phyloP scores from a whole-genome alignment of 306 rosid species.

The Citrullus amarus region DNA sequence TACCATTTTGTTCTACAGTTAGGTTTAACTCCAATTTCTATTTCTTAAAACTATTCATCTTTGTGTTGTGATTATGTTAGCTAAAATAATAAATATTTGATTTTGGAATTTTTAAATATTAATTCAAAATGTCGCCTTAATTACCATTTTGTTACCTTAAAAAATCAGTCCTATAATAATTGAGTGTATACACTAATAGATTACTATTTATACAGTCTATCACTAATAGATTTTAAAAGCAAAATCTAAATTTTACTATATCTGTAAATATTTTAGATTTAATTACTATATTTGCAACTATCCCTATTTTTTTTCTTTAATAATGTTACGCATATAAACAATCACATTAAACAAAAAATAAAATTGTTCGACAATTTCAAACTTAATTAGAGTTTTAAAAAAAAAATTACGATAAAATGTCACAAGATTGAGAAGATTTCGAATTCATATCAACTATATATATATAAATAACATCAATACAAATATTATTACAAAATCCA shows the following conservation, averaged over 20 bases:
- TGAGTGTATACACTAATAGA: too few species aligned
- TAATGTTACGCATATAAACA: not conserved
- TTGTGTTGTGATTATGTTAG: not conserved
- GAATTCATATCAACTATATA: not conserved
- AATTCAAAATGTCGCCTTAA: not conserved
- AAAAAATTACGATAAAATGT: too few species aligned
- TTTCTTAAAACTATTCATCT: not conserved
- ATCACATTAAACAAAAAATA: not conserved
- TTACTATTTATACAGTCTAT: too few species aligned
- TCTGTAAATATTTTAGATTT: too few species aligned
- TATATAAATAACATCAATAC: not conserved
- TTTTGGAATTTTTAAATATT: not conserved
- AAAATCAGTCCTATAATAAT: too few species aligned
- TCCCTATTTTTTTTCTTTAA: too few species aligned
- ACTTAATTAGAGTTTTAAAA: too few species aligned
- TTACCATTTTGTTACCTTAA: not conserved
- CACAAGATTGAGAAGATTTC: too few species aligned
- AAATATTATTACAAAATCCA: not conserved
- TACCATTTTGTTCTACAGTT: not conserved
- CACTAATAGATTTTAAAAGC: too few species aligned
- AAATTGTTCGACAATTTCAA: not conserved
- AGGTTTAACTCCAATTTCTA: not conserved
- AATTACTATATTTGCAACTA: too few species aligned
- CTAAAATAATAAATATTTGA: not conserved
- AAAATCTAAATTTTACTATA: too few species aligned